Evolutionary conservation across 148 eudicot genomes (phyloP).

Genomic region (Cornus kousa): DNA sequence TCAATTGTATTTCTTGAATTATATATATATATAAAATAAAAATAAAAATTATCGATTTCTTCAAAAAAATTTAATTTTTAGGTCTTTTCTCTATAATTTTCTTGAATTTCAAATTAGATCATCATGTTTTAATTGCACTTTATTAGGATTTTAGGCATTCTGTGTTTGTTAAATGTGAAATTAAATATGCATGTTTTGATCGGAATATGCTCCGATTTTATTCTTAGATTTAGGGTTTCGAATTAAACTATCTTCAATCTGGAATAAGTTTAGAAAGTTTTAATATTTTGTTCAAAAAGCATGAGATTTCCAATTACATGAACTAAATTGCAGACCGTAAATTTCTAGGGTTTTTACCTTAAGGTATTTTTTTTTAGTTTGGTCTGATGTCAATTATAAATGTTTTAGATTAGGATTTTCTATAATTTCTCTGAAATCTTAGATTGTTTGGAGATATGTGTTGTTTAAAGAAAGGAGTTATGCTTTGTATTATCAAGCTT

Average conservation of each 20-base stretch:
- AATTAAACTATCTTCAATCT: background rate
- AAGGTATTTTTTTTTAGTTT: too few species aligned
- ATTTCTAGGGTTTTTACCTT: background rate
- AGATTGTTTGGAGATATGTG: too few species aligned
- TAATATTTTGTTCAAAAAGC: background rate
- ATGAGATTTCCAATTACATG: background rate
- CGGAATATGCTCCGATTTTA: background rate
- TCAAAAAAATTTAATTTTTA: too few species aligned
- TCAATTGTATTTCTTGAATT: background rate
- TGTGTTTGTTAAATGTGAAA: background rate
- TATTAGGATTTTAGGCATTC: background rate
- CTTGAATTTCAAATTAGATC: background rate
- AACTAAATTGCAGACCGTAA: background rate
- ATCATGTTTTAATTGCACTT: background rate
- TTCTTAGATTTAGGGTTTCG: background rate
- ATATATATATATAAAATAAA: too few species aligned
- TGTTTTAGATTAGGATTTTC: too few species aligned
- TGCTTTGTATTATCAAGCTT: too few species aligned
- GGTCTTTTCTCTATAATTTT: background rate
- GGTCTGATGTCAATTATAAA: too few species aligned
- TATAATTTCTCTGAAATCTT: too few species aligned
- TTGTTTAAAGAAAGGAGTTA: too few species aligned
- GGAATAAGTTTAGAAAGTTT: background rate
- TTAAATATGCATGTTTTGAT: background rate
- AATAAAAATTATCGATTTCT: too few species aligned